Evolutionary conservation across 1,284 basidiomycete species (phyloP), one percentile per base, ranked within the genome.

Genomic region (Entoloma clypeatum): DNA sequence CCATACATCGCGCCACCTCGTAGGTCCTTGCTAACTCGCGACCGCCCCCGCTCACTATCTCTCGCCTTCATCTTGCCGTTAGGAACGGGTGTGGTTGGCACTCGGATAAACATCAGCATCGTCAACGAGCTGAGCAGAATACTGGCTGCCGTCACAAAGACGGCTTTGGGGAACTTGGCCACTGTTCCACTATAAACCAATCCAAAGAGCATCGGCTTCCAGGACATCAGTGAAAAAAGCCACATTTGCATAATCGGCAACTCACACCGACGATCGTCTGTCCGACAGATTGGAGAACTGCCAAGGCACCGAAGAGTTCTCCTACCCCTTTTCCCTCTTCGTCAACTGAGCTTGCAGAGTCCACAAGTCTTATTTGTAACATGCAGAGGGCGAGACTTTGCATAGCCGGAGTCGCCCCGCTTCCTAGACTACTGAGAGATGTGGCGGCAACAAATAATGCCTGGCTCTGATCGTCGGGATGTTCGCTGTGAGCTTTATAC

Each of bases 371-470:
- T 33, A 71, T 68, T 50, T 86, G 81, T 39, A 81, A 55, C 41
- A 83, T 76, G 53, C 77, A 82, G 24, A 89, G 55, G 10, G 82
- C 81, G 39, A 89, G 64, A 54, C 81, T 85, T 48, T 89, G 82
- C 35, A 75, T 62, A 5, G 81, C 77, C 18, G 86, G 86, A 19
- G 73, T 60, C 17, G 76, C 62, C 3, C 84, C 86, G 8, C 76
- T 69, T 11, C 81, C 80, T 44, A 85, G 62, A 40, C 73, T 71
- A 39, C 71, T 74, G 51, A 86, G 51, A 6, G 71, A 71, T 9
- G 79, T 79, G 14, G 75, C 69, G 4, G 71, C 55, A 4, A 81
- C 65, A 54, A 86, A 86, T 32, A 76, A 52, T 6, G 70, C 58
- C 51, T 81, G 72, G 11, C 74, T 67, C 28, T 55, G 47, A 35